Percentiles rank a stretch among this genome's conserved stretches.
phyloP scores from a whole-genome alignment of 2,329 filamentous ascomycete species.

The Claviceps spartinae region DNA sequence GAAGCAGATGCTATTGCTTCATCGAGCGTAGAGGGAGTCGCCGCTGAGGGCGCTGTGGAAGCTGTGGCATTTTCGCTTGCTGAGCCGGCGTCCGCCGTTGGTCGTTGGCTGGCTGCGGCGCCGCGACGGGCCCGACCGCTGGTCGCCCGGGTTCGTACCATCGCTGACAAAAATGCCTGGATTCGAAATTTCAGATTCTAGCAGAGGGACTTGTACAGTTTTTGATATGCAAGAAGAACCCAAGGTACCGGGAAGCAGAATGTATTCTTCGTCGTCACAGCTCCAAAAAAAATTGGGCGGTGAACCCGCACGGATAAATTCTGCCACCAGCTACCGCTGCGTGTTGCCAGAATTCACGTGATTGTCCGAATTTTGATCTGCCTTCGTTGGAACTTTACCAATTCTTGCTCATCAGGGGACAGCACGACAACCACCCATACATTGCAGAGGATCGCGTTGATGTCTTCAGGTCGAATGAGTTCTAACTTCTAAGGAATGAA shows the following conservation, averaged over 20 bases:
- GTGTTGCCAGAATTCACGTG: not conserved
- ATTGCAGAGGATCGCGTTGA: not conserved
- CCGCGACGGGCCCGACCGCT: constrained; percentile 20
- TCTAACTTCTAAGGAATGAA: not conserved
- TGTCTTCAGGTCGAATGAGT: no score
- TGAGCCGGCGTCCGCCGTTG: constrained; percentile 13
- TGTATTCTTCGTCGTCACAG: not conserved
- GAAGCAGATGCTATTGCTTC: constrained; percentile 10
- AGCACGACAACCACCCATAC: no score
- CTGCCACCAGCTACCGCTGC: constrained; percentile 11
- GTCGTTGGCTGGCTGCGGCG: constrained; percentile 11
- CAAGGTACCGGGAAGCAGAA: not conserved
- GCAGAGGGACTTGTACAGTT: not conserved
- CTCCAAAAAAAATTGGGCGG: constrained; percentile 10
- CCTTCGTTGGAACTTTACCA: no score
- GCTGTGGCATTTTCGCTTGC: constrained; percentile 11
- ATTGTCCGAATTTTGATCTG: no score
- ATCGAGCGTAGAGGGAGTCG: constrained; percentile 8
- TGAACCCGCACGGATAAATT: constrained; percentile 15
- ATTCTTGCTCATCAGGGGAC: no score
- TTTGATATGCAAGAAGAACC: no score
- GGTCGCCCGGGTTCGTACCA: constrained; percentile 21
- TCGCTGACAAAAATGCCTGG: constrained; percentile 5
- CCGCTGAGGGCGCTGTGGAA: constrained; percentile 7
- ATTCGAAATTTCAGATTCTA: not conserved